These are phyloP conservation scores for Plasmodium vinckei DNA, from an alignment of 169 alveolate species.

Conservation along the genomic window DNA sequence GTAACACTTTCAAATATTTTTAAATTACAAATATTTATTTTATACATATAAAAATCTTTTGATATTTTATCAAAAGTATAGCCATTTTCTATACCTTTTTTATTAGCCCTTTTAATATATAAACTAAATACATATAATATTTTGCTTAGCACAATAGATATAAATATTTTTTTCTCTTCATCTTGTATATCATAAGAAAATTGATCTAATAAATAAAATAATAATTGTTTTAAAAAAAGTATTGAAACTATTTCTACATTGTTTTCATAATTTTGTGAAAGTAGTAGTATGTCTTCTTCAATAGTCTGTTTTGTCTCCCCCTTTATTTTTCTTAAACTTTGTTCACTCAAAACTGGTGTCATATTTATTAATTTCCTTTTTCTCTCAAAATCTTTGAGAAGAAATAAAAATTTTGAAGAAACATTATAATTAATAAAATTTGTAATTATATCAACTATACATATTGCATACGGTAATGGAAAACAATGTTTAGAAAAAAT, in stretches of 20 bases:
- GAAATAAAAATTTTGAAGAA: neutral
- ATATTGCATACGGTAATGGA: constrained; percentile 13
- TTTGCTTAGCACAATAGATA: constrained; percentile 47
- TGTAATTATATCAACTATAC: constrained; percentile 17
- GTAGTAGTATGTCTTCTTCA: neutral
- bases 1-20: constrained; percentile 39
- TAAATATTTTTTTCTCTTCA: constrained; percentile 1
- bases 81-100: constrained; percentile 4
- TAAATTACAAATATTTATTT: constrained; percentile 8
- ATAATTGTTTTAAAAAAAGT: constrained; percentile 21
- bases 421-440: constrained; percentile 6
- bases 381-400: neutral
- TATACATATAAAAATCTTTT: constrained; percentile 25
- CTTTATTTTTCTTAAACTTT: constrained; percentile 4
- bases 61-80: constrained; percentile 15
- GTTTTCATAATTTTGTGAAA: constrained; percentile 7
- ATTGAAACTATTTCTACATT: constrained; percentile 14
- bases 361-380: constrained; percentile 16
- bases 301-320: neutral
- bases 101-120: constrained; percentile 12
- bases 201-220: constrained; percentile 23
- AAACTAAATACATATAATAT: constrained; percentile 41
- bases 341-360: neutral
- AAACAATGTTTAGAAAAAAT: constrained; percentile 23
- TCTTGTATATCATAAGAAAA: constrained; percentile 18